Evolutionary conservation across 164 flowering plant genomes (phyloP), one percentile per base, ranked within the genome.

Genomic region (Dillenia turbinata): DNA sequence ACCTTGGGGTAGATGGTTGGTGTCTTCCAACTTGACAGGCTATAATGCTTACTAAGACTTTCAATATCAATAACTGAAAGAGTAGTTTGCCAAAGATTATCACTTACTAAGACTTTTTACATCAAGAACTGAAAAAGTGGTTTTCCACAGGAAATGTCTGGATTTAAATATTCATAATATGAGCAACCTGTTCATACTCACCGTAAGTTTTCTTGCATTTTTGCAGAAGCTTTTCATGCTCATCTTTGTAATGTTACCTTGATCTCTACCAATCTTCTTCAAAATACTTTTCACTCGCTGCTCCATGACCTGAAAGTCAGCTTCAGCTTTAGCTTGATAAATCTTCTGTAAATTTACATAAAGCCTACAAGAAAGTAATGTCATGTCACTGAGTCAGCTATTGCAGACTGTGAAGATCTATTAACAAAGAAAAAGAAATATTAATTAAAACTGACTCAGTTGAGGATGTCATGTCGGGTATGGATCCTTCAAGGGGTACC

Each of bases 391-490:
- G 7, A 33, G 6, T 33, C 40, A 33, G 6, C 40, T 33, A 33
- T 6, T 33, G 4, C 5, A 33, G 40, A 33, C 4, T 33, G 40
- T 33, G 40, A 33, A 33, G 40, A 33, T 33, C 40, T 4, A 5
- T 33, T 33, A 33, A 33, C 7, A 33, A 33, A 33, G 40, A 33
- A 33, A 33, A 33, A 33, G 40, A 33, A 33, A 33, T 33, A 33
- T 33, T 33, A 16, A 43, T 3, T 45, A 64, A n/a, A 61, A 85
- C 87, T 82, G 12, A 95, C 99, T 95, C 99, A 45, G 99, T 95
- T 60, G 85, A 92, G 67, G 99, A 92, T 68, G 97, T 92, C 99
- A 95, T 95, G 73, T 95, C 99, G 10, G 97, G 97, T 59, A 95
- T 82, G 50, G 91, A 84, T 68, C 99, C 99, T 73, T 95, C 99